Conservation (phyloP, 108 stramenopile genomes). For the Cyclotella distinguenda region DNA sequence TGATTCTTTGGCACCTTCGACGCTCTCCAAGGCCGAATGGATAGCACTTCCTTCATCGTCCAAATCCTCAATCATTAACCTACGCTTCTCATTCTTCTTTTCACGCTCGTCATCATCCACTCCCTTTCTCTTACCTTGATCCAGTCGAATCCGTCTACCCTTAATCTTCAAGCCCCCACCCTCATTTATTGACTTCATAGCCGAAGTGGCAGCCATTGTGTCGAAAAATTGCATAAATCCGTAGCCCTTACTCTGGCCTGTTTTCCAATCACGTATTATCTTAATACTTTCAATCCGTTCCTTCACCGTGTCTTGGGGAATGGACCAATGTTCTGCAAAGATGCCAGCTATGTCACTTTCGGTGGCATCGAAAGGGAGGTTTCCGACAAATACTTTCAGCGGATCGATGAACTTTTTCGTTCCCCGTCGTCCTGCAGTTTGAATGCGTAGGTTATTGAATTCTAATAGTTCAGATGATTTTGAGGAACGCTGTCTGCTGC, state of each 20-base stretch:
- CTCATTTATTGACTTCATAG: conserved; percentile 64
- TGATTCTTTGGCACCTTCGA: conserved; percentile 42
- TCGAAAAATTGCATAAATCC: conserved; percentile 81
- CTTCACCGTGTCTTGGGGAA: conserved; percentile 44
- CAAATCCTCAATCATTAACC: conserved; percentile 26
- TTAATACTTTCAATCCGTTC: conserved; percentile 43
- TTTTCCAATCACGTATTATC: conserved; percentile 85
- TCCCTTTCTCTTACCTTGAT: conserved; percentile 46
- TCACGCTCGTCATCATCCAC: conserved; percentile 14
- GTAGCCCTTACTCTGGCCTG: conserved; percentile 83
- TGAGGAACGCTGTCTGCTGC: conserved; percentile 20
- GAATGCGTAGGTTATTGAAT: conserved; percentile 37
- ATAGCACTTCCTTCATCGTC: conserved; percentile 73
- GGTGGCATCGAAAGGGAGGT: conserved; percentile 49
- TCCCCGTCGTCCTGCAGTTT: conserved; percentile 67
- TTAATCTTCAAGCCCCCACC: conserved; percentile 42
- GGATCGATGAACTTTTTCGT: conserved; percentile 68
- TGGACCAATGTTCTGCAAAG: conserved; percentile 55
- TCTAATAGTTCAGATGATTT: conserved; percentile 42
- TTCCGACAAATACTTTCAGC: conserved; percentile 61
- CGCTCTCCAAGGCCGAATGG: conserved; percentile 58
- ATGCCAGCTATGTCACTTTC: conserved; percentile 45
- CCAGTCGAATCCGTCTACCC: conserved; percentile 58
- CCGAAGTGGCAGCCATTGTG: conserved; percentile 77
- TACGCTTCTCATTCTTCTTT: conserved; percentile 40